Evolutionary conservation across 1,284 basidiomycete genomes (phyloP).

Genomic region (Ustilago loliicola): DNA sequence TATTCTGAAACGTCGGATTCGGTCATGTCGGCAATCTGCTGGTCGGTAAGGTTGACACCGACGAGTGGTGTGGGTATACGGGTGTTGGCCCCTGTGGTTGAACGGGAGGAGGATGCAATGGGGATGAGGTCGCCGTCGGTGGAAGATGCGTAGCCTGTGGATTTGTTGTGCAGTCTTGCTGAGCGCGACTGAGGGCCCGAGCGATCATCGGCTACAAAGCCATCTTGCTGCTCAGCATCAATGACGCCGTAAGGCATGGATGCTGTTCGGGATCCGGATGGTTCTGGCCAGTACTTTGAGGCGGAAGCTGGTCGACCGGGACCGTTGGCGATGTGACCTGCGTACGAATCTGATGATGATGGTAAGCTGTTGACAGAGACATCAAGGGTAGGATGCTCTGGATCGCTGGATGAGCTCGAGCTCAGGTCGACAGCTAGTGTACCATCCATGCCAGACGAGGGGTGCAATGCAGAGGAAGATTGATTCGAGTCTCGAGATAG

Average conservation of each 20-base stretch:
- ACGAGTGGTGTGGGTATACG: constrained; percentile 47
- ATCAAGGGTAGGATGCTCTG: constrained; percentile 19
- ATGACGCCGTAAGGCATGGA: constrained; percentile 13
- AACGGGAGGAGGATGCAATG: constrained; percentile 38
- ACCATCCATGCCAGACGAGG: constrained; percentile 11
- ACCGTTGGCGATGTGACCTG: neutral
- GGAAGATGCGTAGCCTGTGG: constrained; percentile 52
- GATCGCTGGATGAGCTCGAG: constrained; percentile 23
- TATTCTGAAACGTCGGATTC: constrained; percentile 57
- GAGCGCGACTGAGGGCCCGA: constrained; percentile 25
- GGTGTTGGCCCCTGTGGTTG: constrained; percentile 2
- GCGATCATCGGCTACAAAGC: constrained; percentile 19
- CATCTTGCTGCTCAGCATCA: constrained; percentile 7
- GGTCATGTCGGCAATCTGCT: constrained; percentile 52
- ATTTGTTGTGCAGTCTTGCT: constrained; percentile 24
- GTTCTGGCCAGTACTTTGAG: constrained; percentile 39
- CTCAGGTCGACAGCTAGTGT: constrained; percentile 31
- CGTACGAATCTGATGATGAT: constrained; percentile 20
- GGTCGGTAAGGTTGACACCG: constrained; percentile 45
- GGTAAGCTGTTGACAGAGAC: constrained; percentile 17
- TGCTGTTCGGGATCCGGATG: constrained; percentile 12
- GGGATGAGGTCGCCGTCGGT: constrained; percentile 54
- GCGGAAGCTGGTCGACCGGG: constrained; percentile 4
- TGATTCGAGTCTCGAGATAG: constrained; percentile 17
- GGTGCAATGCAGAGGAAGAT: constrained; percentile 1